These are phyloP conservation scores for Coleophoma eucalyptorum DNA, from an alignment of 2,329 filamentous ascomycete genomes.

Conservation along the genomic window DNA sequence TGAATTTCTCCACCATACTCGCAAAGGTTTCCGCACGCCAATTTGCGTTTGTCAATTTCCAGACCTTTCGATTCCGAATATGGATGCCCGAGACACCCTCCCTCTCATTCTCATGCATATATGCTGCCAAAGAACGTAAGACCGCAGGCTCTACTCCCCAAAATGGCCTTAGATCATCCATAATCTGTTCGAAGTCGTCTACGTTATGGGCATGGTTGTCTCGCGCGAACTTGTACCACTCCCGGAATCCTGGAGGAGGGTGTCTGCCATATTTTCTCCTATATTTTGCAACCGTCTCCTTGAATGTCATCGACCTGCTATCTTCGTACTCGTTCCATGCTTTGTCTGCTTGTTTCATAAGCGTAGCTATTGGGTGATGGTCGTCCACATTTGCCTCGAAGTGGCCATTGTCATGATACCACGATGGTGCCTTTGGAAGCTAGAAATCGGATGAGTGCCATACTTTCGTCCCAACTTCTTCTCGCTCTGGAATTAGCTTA, in stretches of 20 bases:
- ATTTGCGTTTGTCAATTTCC: conserved; percentile 26
- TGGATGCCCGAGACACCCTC: conserved; percentile 22
- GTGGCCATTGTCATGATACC: conserved; percentile 17
- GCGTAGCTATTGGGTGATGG: conserved; percentile 23
- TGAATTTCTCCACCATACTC: conserved; percentile 35
- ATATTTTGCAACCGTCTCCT: conserved; percentile 51
- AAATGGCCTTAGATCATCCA: conserved; percentile 58
- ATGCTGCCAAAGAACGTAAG: conserved; percentile 37
- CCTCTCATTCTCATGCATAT: conserved; percentile 25
- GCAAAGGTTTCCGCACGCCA: conserved; percentile 39
- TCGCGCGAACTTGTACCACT: conserved; percentile 53
- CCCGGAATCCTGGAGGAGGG: conserved; percentile 60
- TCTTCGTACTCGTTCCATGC: conserved; percentile 24
- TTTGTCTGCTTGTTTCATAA: conserved; percentile 28
- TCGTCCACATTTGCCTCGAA: conserved; percentile 21
- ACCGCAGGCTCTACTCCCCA: conserved; percentile 41
- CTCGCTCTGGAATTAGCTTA: conserved; percentile 4
- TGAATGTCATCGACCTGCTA: conserved; percentile 40
- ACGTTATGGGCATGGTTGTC: conserved; percentile 51
- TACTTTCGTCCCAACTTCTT: background rate
- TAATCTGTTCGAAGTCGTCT: conserved; percentile 62
- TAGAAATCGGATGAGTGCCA: conserved; percentile 6
- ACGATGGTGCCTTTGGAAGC: conserved; percentile 19
- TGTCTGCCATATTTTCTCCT: conserved; percentile 52
- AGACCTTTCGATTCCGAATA: conserved; percentile 27